Percentiles rank a stretch among this genome's conserved stretches.
Evolutionary conservation across 148 eudicot species (phyloP).

Genomic region (Camellia japonica): DNA sequence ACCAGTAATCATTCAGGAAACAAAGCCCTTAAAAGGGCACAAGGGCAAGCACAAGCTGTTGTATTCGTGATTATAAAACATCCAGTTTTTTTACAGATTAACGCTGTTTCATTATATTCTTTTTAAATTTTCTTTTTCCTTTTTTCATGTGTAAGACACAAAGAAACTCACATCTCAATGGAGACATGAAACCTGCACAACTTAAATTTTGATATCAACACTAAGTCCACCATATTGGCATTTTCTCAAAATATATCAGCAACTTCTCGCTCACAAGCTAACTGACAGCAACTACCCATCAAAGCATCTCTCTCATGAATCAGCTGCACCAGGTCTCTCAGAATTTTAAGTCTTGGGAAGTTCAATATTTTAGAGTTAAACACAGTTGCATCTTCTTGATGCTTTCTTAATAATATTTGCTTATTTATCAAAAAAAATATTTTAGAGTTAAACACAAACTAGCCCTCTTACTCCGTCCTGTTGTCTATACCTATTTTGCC

Average conservation of each 20-base stretch:
- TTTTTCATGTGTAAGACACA: not conserved
- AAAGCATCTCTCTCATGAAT: too few relatives aligned
- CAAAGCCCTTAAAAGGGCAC: not conserved
- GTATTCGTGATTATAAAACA: not conserved
- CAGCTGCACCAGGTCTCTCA: too few relatives aligned
- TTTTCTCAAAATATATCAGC: too few relatives aligned
- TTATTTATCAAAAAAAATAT: not conserved
- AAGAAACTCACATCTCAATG: not conserved
- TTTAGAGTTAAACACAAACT: not conserved
- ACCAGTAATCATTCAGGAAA: constrained; percentile 18
- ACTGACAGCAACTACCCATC: too few relatives aligned
- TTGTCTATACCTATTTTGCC: not conserved
- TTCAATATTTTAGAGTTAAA: not conserved
- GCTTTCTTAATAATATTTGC: too few relatives aligned
- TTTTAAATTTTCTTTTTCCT: not conserved
- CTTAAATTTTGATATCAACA: too few relatives aligned
- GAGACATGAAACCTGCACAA: not conserved
- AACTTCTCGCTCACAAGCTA: too few relatives aligned
- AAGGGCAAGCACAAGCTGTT: constrained; percentile 1
- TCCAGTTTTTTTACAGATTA: constrained; percentile 1
- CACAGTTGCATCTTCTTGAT: too few relatives aligned
- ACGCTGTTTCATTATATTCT: not conserved
- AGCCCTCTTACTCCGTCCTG: not conserved
- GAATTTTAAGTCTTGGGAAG: not conserved
- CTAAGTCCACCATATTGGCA: too few relatives aligned